Evolutionary conservation across 768 basidiomycete genomes (phyloP).

Genomic region (Lentinus brumalis): DNA sequence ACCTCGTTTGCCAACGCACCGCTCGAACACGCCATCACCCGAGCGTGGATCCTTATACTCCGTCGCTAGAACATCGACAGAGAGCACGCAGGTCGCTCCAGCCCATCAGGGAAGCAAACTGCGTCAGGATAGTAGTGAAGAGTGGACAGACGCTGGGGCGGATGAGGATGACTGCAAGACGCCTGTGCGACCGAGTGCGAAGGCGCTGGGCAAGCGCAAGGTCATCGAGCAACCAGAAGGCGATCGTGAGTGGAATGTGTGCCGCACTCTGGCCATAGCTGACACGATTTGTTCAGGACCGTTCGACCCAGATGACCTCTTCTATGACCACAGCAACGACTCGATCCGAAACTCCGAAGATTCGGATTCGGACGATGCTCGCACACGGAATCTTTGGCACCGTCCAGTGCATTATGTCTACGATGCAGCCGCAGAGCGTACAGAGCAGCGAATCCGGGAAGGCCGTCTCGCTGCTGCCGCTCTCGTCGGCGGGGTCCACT

Average conservation of each 20-base stretch:
- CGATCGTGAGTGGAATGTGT: constrained; percentile 43
- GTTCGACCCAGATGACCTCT: constrained; percentile 60
- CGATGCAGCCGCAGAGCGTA: constrained; percentile 87
- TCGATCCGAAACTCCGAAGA: constrained; percentile 28
- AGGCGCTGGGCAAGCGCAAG: constrained; percentile 84
- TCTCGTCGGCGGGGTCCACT: constrained; percentile 33
- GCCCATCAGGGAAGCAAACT: constrained; percentile 19
- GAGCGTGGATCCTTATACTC: constrained; percentile 37
- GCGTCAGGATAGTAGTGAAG: constrained; percentile 28
- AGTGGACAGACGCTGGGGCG: constrained; percentile 17
- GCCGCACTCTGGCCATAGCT: constrained; percentile 1
- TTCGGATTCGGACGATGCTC: constrained; percentile 54
- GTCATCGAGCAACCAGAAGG: constrained; percentile 53
- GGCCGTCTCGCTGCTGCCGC: constrained; percentile 30
- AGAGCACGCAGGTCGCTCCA: not conserved
- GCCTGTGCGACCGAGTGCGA: constrained; percentile 73
- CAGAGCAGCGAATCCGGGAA: constrained; percentile 57
- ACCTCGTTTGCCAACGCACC: constrained; percentile 63
- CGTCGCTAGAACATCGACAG: constrained; percentile 2
- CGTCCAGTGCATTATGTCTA: constrained; percentile 78
- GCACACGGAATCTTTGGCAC: constrained; percentile 35
- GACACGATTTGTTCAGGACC: constrained; percentile 34
- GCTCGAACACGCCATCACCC: constrained; percentile 75
- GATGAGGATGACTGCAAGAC: constrained; percentile 32
- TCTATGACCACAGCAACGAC: constrained; percentile 47